A percentile compares a stretch with the other conserved stretches of the same genome.
phyloP scores from a whole-genome alignment of 768 basidiomycete genomes.

The Tephrocybe rancida region DNA sequence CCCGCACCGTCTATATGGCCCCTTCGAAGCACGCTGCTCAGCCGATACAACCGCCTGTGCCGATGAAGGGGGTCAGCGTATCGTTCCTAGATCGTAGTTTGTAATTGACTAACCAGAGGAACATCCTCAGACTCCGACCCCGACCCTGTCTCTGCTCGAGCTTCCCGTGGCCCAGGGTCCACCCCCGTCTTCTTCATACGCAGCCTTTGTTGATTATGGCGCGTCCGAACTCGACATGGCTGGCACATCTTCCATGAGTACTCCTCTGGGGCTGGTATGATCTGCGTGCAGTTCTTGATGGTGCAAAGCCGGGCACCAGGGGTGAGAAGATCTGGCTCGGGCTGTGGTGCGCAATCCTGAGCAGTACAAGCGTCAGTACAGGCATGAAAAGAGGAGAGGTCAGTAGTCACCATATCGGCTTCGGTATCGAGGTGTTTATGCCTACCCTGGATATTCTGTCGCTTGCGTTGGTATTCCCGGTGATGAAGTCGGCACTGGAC shows the following conservation, averaged over 20 bases:
- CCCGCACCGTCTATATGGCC: conserved; percentile 17
- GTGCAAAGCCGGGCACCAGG: conserved; percentile 41
- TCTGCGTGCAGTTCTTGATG: conserved; percentile 31
- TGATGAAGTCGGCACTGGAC: conserved; percentile 40
- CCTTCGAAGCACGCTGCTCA: not conserved
- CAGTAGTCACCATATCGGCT: conserved; percentile 7
- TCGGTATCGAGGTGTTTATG: conserved; percentile 24
- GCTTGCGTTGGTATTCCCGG: conserved; percentile 35
- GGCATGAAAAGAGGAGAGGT: not conserved
- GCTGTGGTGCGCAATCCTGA: not conserved
- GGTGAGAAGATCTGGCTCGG: conserved; percentile 15
- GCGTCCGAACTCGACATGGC: conserved; percentile 33
- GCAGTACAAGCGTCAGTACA: not conserved
- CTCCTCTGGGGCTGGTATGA: conserved; percentile 36
- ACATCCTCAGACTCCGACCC: conserved; percentile 9
- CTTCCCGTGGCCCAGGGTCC: not conserved
- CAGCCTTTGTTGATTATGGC: conserved; percentile 16
- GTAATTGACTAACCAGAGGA: conserved; percentile 3
- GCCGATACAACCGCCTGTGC: conserved; percentile 10
- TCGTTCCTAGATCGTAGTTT: not conserved
- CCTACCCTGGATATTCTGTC: conserved; percentile 26
- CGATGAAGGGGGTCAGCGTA: not conserved
- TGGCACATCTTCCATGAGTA: conserved; percentile 44
- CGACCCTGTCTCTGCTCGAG: not conserved
- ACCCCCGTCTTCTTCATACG: conserved; percentile 6